Evolutionary conservation across 108 stramenopile genomes (phyloP).

Genomic region (Schizochytrium sp.): DNA sequence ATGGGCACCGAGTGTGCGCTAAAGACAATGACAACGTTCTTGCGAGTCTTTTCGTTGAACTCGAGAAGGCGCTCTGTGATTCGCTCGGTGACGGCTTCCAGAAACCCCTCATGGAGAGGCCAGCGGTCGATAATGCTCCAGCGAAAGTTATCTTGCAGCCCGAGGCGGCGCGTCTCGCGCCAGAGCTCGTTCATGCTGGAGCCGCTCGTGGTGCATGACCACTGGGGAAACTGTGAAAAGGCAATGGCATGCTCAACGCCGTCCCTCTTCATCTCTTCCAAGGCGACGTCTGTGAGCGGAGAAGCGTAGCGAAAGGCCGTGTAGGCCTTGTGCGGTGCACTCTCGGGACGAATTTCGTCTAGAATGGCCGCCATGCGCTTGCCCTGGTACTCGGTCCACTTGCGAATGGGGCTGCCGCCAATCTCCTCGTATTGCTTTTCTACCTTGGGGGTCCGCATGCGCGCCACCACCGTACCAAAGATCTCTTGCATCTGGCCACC

Average conservation of each 20-base stretch:
- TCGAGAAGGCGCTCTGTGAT: not conserved
- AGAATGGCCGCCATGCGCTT: not conserved
- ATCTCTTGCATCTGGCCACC: not conserved
- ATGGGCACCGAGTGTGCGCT: constrained; percentile 28
- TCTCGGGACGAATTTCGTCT: constrained; percentile 2
- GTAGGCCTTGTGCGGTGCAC: constrained; percentile 45
- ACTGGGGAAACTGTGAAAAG: constrained; percentile 27
- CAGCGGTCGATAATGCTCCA: constrained; percentile 28
- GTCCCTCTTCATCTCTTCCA: constrained; percentile 39
- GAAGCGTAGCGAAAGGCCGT: constrained; percentile 57
- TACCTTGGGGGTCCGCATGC: constrained; percentile 10
- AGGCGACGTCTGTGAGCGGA: constrained; percentile 48
- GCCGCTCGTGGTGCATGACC: constrained; percentile 17
- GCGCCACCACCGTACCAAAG: not conserved
- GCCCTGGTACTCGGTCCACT: constrained; percentile 20
- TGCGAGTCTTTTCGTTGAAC: not conserved
- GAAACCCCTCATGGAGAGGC: not conserved
- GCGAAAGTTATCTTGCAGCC: not conserved
- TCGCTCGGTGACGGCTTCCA: constrained; percentile 10
- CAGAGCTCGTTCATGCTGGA: constrained; percentile 21
- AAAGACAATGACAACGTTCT: constrained; percentile 19
- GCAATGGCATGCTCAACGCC: constrained; percentile 31
- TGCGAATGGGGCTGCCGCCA: constrained; percentile 24
- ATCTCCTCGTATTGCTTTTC: constrained; percentile 22
- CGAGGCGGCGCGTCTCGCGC: constrained; percentile 1